Percentiles rank a stretch among this genome's conserved stretches.
Evolutionary conservation across 2,329 filamentous ascomycete genomes (phyloP).

Genomic region (Claviceps maximensis): DNA sequence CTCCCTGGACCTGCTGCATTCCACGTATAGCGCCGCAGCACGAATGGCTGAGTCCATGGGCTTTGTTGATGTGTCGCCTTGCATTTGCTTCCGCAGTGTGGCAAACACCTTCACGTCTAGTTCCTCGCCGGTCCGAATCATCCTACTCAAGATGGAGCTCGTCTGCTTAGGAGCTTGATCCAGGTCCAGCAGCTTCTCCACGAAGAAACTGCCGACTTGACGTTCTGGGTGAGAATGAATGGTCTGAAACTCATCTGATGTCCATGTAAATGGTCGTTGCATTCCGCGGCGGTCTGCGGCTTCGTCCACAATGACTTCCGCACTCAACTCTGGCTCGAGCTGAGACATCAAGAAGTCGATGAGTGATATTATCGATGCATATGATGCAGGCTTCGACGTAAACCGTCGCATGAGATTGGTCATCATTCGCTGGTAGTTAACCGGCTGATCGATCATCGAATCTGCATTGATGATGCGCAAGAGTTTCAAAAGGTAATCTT

Average conservation of each 20-base stretch:
- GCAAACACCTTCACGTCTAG: conserved; percentile 39
- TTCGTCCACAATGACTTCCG: conserved; percentile 24
- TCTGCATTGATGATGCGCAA: conserved; percentile 51
- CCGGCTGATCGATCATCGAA: conserved; percentile 32
- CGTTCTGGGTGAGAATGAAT: conserved; percentile 26
- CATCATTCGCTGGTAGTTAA: conserved; percentile 43
- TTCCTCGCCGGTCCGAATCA: conserved; percentile 38
- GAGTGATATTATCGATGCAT: conserved; percentile 38
- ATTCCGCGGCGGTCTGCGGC: conserved; percentile 25
- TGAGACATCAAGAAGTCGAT: conserved; percentile 30
- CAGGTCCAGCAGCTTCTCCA: conserved; percentile 52
- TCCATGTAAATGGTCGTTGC: conserved; percentile 29
- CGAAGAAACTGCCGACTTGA: conserved; percentile 34
- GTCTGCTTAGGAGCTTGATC: conserved; percentile 42
- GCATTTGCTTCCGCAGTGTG: conserved; percentile 41
- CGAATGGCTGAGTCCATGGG: conserved; percentile 43
- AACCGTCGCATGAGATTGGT: conserved; percentile 36
- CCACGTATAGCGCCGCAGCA: conserved; percentile 42
- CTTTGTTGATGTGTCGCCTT: conserved; percentile 27
- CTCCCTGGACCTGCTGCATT: conserved; percentile 21
- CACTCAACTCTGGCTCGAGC: conserved; percentile 25
- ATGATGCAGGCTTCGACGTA: conserved; percentile 37
- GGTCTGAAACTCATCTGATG: conserved; percentile 30
- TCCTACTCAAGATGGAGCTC: conserved; percentile 40
- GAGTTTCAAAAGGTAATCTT: conserved; percentile 45